Evolutionary conservation across 108 stramenopile species (phyloP).

Genomic region (Pseudonitzschia pungens): DNA sequence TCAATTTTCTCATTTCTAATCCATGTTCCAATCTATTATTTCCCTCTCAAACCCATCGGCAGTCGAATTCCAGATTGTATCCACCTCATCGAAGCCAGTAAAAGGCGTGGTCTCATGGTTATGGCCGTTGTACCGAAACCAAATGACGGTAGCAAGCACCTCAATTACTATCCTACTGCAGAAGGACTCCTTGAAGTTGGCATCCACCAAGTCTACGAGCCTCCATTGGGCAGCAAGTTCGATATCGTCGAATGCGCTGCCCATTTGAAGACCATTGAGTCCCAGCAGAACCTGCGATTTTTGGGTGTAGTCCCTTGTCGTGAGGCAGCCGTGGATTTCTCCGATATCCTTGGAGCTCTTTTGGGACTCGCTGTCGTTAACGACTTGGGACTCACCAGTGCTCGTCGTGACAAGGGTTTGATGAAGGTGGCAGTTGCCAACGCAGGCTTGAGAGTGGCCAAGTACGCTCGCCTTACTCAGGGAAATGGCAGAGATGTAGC

Average conservation of each 20-base stretch:
- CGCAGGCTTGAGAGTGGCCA: slow-evolving; percentile 52
- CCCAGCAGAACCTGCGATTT: slow-evolving; percentile 54
- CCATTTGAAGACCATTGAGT: slow-evolving; percentile 55
- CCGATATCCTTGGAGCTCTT: slow-evolving; percentile 48
- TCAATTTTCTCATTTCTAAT: no score
- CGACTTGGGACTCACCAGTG: slow-evolving; percentile 50
- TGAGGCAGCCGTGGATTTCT: slow-evolving; percentile 48
- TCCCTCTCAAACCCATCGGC: not conserved
- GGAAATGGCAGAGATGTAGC: slow-evolving; percentile 34
- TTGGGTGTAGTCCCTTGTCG: slow-evolving; percentile 40
- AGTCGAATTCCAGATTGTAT: slow-evolving; percentile 43
- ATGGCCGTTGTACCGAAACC: slow-evolving; percentile 56
- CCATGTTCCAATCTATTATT: no score
- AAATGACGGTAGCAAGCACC: slow-evolving; percentile 6
- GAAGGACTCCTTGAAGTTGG: slow-evolving; percentile 52
- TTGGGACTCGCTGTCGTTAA: slow-evolving; percentile 49
- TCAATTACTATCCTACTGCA: slow-evolving; percentile 46
- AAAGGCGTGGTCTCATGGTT: slow-evolving; percentile 48
- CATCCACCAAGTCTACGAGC: slow-evolving; percentile 58
- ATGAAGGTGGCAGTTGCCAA: slow-evolving; percentile 64
- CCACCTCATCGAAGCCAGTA: slow-evolving; percentile 44
- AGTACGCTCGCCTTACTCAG: slow-evolving; percentile 46
- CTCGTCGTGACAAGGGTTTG: slow-evolving; percentile 62
- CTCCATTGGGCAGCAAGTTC: slow-evolving; percentile 49
- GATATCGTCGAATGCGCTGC: slow-evolving; percentile 59